A percentile compares a stretch with the other conserved stretches of the same genome.
Evolutionary conservation across 441 rosid genomes (phyloP).

Genomic region (Gossypium laxum): DNA sequence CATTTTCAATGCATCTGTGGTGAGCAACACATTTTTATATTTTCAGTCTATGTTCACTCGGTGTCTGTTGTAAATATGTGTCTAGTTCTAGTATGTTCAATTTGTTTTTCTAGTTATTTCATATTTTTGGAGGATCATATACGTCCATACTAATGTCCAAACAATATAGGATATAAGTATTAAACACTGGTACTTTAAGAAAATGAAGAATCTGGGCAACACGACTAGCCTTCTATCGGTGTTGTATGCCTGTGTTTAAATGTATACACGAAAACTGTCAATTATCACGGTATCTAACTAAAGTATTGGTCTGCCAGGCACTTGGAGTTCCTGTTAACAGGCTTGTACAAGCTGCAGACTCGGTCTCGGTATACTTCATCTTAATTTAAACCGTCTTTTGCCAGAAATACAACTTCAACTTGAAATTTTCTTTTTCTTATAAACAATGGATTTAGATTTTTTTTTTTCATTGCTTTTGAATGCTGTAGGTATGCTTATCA

Average conservation of each 20-base stretch:
- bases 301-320: slow-evolving; percentile 38
- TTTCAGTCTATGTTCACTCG: background rate
- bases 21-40: slow-evolving; percentile 12
- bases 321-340: slow-evolving; percentile 71
- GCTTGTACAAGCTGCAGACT: slow-evolving; percentile 76
- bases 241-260: background rate
- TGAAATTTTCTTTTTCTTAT: too few relatives aligned
- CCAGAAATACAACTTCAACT: too few relatives aligned
- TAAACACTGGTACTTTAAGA: background rate
- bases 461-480: background rate
- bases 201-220: background rate
- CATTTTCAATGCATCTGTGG: slow-evolving; percentile 77
- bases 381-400: too few relatives aligned
- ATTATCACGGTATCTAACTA: slow-evolving; percentile 13
- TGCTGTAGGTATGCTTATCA: slow-evolving; percentile 61
- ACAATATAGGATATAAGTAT: background rate
- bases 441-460: background rate
- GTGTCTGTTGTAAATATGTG: background rate
- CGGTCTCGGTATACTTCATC: slow-evolving; percentile 48
- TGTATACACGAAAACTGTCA: background rate
- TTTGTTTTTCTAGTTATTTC: background rate
- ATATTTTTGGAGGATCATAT: background rate
- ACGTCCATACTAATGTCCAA: background rate
- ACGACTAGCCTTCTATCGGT: background rate
- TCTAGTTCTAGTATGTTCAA: background rate